phyloP scores from a whole-genome alignment of 768 basidiomycete species.

The Suillus clintonianus region DNA sequence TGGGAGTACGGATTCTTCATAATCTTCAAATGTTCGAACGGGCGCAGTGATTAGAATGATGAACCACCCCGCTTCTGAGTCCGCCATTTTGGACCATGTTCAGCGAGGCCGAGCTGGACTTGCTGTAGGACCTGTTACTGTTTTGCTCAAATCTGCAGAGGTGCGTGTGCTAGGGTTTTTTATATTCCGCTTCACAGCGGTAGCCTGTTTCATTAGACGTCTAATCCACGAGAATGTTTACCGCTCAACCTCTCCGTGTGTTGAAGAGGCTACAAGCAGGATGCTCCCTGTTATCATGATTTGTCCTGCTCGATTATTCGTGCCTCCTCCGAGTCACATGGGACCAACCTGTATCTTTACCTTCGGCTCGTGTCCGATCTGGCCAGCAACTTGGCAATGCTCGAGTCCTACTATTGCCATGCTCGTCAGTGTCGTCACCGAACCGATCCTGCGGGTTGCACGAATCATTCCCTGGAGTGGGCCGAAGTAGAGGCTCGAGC shows the following conservation, averaged over 20 bases:
- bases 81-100: too few species aligned
- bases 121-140: too few species aligned
- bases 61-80: background rate
- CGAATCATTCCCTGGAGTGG: background rate
- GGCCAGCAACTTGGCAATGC: background rate
- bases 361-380: background rate
- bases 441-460: background rate
- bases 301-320: background rate
- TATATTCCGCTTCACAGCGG: background rate
- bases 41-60: background rate
- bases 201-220: background rate
- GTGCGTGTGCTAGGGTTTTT: background rate
- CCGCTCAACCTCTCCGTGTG: background rate
- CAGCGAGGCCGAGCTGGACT: too few species aligned
- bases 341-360: background rate
- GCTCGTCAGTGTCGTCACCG: too few species aligned
- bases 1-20: too few species aligned
- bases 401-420: background rate
- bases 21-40: background rate
- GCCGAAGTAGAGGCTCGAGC: background rate
- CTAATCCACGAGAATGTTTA: background rate
- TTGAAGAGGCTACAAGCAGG: background rate
- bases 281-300: background rate
- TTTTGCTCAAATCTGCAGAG: background rate
- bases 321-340: background rate